Evolutionary conservation across 805 yeast genomes (phyloP).

Genomic region (fission yeast (Schizosaccharomyces pombe)): DNA sequence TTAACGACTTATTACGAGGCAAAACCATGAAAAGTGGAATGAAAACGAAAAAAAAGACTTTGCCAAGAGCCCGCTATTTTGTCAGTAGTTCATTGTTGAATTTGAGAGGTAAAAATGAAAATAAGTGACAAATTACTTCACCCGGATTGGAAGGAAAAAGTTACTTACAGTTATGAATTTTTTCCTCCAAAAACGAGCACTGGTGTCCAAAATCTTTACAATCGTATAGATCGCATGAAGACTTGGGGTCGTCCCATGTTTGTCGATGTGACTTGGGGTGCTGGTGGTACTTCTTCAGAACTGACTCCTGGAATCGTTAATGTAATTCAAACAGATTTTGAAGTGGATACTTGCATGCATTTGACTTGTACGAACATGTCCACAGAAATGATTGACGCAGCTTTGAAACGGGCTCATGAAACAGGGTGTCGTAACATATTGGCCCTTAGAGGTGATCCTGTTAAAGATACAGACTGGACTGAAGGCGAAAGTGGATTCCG

Average conservation of each 20-base stretch:
- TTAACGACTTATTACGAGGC: no score
- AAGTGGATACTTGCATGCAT: conserved; percentile 93
- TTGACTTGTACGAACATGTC: conserved; percentile 93
- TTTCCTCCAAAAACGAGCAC: conserved; percentile 82
- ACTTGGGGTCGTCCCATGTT: conserved; percentile 61
- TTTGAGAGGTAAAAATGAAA: conserved; percentile 2
- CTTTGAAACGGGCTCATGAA: conserved; percentile 59
- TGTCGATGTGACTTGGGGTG: conserved; percentile 95
- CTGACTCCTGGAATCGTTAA: conserved; percentile 80
- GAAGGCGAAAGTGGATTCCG: conserved; percentile 47
- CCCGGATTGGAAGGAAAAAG: conserved; percentile 2
- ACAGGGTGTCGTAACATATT: conserved; percentile 89
- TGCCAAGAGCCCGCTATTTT: neutral
- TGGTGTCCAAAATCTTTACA: conserved; percentile 87
- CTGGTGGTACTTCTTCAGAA: conserved; percentile 66
- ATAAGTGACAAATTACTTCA: neutral
- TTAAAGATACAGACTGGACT: conserved; percentile 24
- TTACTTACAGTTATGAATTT: conserved; percentile 80
- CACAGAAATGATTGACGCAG: conserved; percentile 52
- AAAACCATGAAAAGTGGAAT: no score
- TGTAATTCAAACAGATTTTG: conserved; percentile 71
- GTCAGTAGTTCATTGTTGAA: neutral
- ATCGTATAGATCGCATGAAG: conserved; percentile 94
- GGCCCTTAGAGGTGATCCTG: conserved; percentile 92
- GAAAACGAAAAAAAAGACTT: neutral